Evolutionary conservation across 2,329 filamentous ascomycete genomes (phyloP).

Genomic region (Fusarium guadeloupense): DNA sequence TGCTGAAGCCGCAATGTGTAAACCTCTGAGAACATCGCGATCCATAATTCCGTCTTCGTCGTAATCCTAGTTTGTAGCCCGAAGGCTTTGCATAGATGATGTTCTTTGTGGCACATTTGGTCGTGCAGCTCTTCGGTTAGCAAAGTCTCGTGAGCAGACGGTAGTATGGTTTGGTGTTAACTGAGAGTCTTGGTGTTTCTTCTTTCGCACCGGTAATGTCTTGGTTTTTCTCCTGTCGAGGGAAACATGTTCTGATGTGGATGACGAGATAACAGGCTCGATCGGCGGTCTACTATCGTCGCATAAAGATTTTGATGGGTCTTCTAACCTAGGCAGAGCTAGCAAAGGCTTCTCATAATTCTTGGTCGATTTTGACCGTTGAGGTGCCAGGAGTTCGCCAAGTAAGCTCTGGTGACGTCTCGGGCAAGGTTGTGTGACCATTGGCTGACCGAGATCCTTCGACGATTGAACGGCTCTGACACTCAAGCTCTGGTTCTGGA

Average conservation of each 20-base stretch:
- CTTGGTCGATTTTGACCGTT: not conserved
- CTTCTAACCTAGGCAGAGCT: constrained; percentile 14
- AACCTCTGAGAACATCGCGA: constrained; percentile 62
- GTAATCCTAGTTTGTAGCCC: constrained; percentile 40
- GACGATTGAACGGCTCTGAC: constrained; percentile 8
- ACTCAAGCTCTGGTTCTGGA: not conserved
- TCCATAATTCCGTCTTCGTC: constrained; percentile 55
- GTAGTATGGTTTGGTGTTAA: constrained; percentile 35
- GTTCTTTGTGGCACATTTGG: constrained; percentile 50
- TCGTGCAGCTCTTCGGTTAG: constrained; percentile 37
- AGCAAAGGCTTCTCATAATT: constrained; percentile 6
- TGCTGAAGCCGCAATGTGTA: constrained; percentile 65
- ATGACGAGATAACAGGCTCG: not conserved
- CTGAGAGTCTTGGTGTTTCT: not conserved
- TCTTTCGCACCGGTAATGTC: not conserved
- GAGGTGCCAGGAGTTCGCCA: constrained; percentile 8
- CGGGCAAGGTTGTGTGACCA: constrained; percentile 1
- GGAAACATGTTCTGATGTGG: not conserved
- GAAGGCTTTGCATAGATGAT: constrained; percentile 47
- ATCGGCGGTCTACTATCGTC: constrained; percentile 9
- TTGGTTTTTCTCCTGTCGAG: not conserved
- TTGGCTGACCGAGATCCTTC: constrained; percentile 3
- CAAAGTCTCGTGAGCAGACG: constrained; percentile 43
- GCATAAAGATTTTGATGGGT: constrained; percentile 2
- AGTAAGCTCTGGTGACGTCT: constrained; percentile 32